These are phyloP conservation scores for Candida multigemmis DNA, from an alignment of 805 yeast genomes.

Conservation along the genomic window DNA sequence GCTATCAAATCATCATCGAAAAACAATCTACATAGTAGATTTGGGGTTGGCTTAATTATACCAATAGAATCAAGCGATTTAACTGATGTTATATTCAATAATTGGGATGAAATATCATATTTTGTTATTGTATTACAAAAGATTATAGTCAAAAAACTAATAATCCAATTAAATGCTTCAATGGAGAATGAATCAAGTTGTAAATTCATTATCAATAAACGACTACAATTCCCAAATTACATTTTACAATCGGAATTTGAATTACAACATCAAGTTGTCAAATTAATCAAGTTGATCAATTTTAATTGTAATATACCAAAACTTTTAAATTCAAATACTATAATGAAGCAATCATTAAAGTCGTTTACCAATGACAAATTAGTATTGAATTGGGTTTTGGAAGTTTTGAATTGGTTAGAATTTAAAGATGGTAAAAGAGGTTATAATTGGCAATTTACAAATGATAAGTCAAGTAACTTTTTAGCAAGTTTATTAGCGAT, in stretches of 20 bases:
- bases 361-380: slow-evolving; percentile 10
- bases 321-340: slow-evolving; percentile 29
- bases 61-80: slow-evolving; percentile 30
- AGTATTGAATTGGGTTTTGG: slow-evolving; percentile 43
- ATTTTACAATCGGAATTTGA: slow-evolving; percentile 37
- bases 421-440: slow-evolving; percentile 36
- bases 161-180: slow-evolving; percentile 10
- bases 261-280: slow-evolving; percentile 24
- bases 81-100: slow-evolving; percentile 35
- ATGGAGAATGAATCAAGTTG: neutral
- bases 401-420: slow-evolving; percentile 46
- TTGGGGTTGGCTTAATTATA: slow-evolving; percentile 39
- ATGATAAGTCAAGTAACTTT: slow-evolving; percentile 19
- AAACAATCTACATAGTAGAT: slow-evolving; percentile 22
- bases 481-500: slow-evolving; percentile 39
- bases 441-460: slow-evolving; percentile 1
- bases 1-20: slow-evolving; percentile 2
- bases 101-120: slow-evolving; percentile 40
- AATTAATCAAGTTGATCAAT: slow-evolving; percentile 27
- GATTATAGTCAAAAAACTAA: slow-evolving; percentile 27
- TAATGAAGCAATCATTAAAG: slow-evolving; percentile 19
- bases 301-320: slow-evolving; percentile 38
- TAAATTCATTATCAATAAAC: slow-evolving; percentile 13
- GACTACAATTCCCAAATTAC: slow-evolving; percentile 27
- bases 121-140: slow-evolving; percentile 31